Conservation (phyloP, 164 flowering plant genomes). For the Litsea cubeba region DNA sequence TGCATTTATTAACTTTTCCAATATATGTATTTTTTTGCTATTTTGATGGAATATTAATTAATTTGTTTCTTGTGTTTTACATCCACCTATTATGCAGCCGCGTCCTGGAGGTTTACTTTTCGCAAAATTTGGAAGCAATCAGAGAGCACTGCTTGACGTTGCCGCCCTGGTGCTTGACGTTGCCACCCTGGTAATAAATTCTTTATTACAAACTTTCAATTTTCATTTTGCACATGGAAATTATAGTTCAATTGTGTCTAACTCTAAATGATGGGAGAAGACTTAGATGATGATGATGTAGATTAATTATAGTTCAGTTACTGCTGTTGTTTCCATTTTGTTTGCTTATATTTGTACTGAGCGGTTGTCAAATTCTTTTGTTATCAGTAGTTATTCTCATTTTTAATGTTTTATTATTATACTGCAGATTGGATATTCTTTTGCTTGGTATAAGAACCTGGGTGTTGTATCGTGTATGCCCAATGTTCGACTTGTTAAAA, state of each 20-base stretch:
- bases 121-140: constrained; percentile 89
- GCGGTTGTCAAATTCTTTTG: not conserved
- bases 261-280: too few relatives aligned
- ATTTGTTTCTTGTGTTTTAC: constrained; percentile 4
- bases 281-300: too few relatives aligned
- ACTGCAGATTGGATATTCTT: too few relatives aligned
- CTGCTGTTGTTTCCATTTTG: not conserved
- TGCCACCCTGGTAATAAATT: constrained; percentile 69
- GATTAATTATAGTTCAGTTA: not conserved
- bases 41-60: not conserved
- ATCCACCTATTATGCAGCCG: constrained; percentile 40
- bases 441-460: too few relatives aligned
- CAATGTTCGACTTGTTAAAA: too few relatives aligned
- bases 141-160: constrained; percentile 86
- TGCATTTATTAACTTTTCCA: not conserved
- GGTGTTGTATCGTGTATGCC: too few relatives aligned
- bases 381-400: not conserved
- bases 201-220: not conserved
- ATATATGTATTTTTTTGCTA: not conserved
- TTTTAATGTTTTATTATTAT: too few relatives aligned
- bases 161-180: constrained; percentile 93
- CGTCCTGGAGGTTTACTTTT: constrained; percentile 89
- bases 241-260: too few relatives aligned
- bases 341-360: not conserved
- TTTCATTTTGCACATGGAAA: too few relatives aligned